Base-by-base conservation (phyloP, 352 stramenopile species). In the Pythium phragmitis region DNA sequence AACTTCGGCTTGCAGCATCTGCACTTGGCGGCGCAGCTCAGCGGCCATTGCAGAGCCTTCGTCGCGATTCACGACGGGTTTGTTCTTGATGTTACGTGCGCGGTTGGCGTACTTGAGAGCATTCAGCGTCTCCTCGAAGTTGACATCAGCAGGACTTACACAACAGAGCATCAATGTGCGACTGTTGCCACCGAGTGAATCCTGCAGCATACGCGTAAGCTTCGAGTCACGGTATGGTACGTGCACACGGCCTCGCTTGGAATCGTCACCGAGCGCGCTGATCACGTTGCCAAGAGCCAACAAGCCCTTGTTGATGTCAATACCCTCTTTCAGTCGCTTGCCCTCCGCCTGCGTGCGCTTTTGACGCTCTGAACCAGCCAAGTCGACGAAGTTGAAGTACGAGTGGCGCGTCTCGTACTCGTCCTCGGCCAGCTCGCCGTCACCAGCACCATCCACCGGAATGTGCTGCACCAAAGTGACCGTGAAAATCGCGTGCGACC, bases 221-320 rank as follows among this genome's bases (percentile, higher is more conserved):
- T 98, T 98, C 6, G 89, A 98, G 72, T 98, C 93, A 37, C 94
- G 89, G 60, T 98, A 98, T 4, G 93, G 94, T 7, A 98, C 87
- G 63, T 98, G 96, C 6, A 96, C 87, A 70, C 86, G 79, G 76
- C 93, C 83, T 79, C 93, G 70, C 61, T 96, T 96, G 50, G 89
- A 90, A 47, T 96, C 84, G 47, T 98, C 92, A 19, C 92, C 95
- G 8, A 99, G 75, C 9, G 96, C 94, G 65, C 96, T 98, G 63
- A 99, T 99, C 30, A 99, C 97, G 68, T 99, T 99, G 4, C 97
- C 97, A 17, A 99, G 84, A 9, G 94, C 96, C 16, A 99, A 79
- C 21, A 99, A 81, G 4, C 97, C 97, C 73, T 98, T 97, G 81
- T 99, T 99, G 75, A 99, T 99, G 68, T 98, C 89, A 47, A 99